Base-by-base conservation (phyloP, 1,284 basidiomycete species). In the Cutaneotrichosporon mucoides region DNA sequence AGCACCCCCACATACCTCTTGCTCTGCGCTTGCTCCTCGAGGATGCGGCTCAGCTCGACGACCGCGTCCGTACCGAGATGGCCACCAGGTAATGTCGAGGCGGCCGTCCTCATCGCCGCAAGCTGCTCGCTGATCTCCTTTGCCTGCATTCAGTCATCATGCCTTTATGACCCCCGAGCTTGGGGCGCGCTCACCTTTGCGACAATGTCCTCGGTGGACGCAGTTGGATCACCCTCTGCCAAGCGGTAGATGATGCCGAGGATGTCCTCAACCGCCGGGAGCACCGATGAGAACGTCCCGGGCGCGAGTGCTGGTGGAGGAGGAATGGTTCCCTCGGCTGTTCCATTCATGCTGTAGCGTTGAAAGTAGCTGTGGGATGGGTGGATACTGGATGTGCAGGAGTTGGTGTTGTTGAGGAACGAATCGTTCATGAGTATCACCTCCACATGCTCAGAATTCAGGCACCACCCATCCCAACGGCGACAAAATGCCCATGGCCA, bases 221-320 rank as follows among this genome's bases (percentile, higher is more conserved):
- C 44, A 12, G 47, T 43, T 4, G 24, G 51, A 8, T 41, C 49
- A 4, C 62, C 62, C 10, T 57, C 62, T 6, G 56, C 48, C 6
- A 63, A 9, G 6, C 53, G 48, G 43, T 60, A 63, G 34, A 63
- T 45, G 15, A 55, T 41, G 41, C 55, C 58, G 12, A 63, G 53
- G 5, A 63, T 38, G 41, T 63, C 62, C 56, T 60, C 62, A 11
- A 63, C 56, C 2, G 13, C 46, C 0, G 59, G 62, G 7, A 63
- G 59, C 34, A 58, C 46, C 34, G 62, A 60, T 5, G 56, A 13
- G 49, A 63, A 63, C 13, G 62, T 63, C 10, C 56, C 62, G 4
- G 58, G 44, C 9, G 56, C 11, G 0, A 59, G 61, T 5, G 56
- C 45, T 2, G 59, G 34, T 24, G 13, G 40, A 37, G 48, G 36